Base-by-base conservation (phyloP, 192 early-diverging fungal genomes). In the Backusella mclennaniae region DNA sequence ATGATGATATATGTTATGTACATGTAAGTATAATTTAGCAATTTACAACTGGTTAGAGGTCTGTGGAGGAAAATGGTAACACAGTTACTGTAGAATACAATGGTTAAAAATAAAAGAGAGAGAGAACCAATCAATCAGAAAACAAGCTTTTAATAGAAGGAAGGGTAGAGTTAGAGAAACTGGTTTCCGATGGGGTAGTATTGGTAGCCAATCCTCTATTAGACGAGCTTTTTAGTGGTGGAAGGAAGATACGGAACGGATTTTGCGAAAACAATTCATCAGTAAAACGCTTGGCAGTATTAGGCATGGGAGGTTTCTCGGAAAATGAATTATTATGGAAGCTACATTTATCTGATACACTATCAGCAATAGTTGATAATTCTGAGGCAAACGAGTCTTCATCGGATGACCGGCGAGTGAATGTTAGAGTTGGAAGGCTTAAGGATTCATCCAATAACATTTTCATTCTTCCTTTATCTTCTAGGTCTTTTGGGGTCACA, bases 401-500 rank as follows among this genome's bases (percentile, higher is more conserved):
- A 38, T 69, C 68, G 9, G 68, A 69, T 11, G 38, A 69, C n/a
- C 68, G 68, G 23, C 36, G 68, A 9, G 68, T 69, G 12, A 41
- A 69, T 12, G 21, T 69, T 1, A 69, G n/a, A 21, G 21, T 69
- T 38, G 70, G 38, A 33, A 72, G 33, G 29, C 33, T 35, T n/a
- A 49, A 6, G 7, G 26, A 56, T 26, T 35, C 67, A 38, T 33
- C 19, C 19, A 77, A 35, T 21, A 69, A 5, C 21, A 41, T 35
- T 7, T 35, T 39, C 63, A 52, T 77, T 29, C 35, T 31, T 9
- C 42, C 66, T 14, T 67, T 36, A 2, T 33, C 21, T 33, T 53
- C 66, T n/a, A 72, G 44, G 52, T 77, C 71, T 23, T 80, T 71
- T 12, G 44, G 15, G 4, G 59, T 75, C 35, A 74, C 12, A 17